phyloP scores from a whole-genome alignment of 768 basidiomycete species.

The Chalciporus pseudorubinellus region DNA sequence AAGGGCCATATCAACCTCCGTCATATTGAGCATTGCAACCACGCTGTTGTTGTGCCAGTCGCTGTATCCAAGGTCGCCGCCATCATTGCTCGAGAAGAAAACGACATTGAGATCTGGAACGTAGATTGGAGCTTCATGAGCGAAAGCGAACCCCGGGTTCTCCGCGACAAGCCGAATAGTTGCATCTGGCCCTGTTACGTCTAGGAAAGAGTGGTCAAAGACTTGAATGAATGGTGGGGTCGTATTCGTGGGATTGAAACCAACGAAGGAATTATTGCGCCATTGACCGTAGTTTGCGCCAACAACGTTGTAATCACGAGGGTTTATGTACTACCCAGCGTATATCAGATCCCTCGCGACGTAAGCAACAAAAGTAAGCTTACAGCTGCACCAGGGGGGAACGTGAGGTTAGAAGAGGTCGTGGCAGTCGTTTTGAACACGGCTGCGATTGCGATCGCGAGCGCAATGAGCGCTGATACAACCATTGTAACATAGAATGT shows the following conservation, averaged over 20 bases:
- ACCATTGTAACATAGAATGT: background rate
- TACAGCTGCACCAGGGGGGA: slow-evolving; percentile 27
- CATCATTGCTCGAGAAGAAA: slow-evolving; percentile 70
- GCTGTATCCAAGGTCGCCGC: slow-evolving; percentile 62
- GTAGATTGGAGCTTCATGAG: slow-evolving; percentile 78
- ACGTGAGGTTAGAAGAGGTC: background rate
- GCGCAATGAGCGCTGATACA: background rate
- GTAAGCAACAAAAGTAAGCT: background rate
- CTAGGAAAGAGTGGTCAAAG: slow-evolving; percentile 52
- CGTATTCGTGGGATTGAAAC: slow-evolving; percentile 64
- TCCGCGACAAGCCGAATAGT: slow-evolving; percentile 60
- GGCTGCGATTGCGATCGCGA: slow-evolving; percentile 7
- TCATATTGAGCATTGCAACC: slow-evolving; percentile 60
- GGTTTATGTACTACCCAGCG: slow-evolving; percentile 45
- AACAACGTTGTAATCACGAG: slow-evolving; percentile 50
- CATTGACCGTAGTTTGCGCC: slow-evolving; percentile 43
- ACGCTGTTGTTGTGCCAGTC: slow-evolving; percentile 63
- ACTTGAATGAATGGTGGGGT: slow-evolving; percentile 59
- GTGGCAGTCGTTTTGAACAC: background rate
- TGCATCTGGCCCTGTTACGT: slow-evolving; percentile 56
- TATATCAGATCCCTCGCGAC: background rate
- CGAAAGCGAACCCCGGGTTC: slow-evolving; percentile 64
- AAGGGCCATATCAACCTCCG: slow-evolving; percentile 49
- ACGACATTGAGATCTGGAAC: slow-evolving; percentile 61
- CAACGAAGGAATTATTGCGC: slow-evolving; percentile 37